Evolutionary conservation across 768 basidiomycete species (phyloP).

Genomic region (Chalciporus piperatus): DNA sequence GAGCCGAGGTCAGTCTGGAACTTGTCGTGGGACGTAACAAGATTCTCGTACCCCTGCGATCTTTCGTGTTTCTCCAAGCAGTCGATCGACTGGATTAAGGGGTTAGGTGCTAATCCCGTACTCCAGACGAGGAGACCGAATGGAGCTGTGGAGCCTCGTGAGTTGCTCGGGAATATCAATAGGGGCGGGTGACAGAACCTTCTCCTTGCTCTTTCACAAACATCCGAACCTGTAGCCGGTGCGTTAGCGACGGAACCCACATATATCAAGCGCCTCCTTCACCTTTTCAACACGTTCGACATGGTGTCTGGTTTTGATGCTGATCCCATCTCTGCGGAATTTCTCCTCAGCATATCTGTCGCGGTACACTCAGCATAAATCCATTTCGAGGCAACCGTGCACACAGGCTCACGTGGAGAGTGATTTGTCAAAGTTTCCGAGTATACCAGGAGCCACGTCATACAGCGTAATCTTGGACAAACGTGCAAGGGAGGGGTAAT

Average conservation of each 20-base stretch:
- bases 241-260: conserved; percentile 9
- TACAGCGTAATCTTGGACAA: conserved; percentile 74
- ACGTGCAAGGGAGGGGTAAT: conserved; percentile 63
- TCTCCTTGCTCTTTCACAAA: conserved; percentile 70
- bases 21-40: conserved; percentile 31
- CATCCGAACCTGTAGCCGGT: conserved; percentile 51
- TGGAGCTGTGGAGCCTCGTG: conserved; percentile 46
- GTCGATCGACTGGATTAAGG: conserved; percentile 60
- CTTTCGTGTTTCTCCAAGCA: conserved; percentile 61
- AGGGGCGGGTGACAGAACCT: conserved; percentile 38
- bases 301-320: conserved; percentile 67
- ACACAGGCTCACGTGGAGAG: conserved; percentile 48
- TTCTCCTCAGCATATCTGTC: conserved; percentile 65
- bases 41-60: conserved; percentile 43
- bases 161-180: conserved; percentile 1
- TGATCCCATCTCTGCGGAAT: conserved; percentile 73
- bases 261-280: conserved; percentile 10
- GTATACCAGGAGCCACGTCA: conserved; percentile 76
- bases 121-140: conserved; percentile 87
- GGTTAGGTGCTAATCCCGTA: conserved; percentile 82
- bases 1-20: conserved; percentile 8
- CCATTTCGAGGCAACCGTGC: neutral
- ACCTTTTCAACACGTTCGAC: conserved; percentile 68
- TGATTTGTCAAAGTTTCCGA: conserved; percentile 69
- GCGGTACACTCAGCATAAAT: neutral